phyloP scores from a whole-genome alignment of 352 stramenopile species.

The Globisporangium polare region DNA sequence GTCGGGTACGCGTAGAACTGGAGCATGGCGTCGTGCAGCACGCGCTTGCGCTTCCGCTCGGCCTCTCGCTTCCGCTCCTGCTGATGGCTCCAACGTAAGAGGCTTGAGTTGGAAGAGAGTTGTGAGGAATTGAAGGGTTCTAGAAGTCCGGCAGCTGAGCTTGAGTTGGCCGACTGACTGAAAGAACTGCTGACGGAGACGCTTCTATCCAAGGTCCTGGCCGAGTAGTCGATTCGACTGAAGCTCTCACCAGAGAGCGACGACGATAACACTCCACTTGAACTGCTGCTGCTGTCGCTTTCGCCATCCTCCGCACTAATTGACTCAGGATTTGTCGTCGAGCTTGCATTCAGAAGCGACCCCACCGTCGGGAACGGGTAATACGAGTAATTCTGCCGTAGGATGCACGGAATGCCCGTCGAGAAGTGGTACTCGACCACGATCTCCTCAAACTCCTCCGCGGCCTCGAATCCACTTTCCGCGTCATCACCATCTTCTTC shows the following conservation, averaged over 20 bases:
- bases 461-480: conserved; percentile 18
- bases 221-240: too few relatives aligned
- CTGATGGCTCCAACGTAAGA: not conserved
- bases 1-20: conserved; percentile 48
- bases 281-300: not conserved
- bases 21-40: conserved; percentile 28
- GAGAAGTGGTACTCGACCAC: conserved; percentile 53
- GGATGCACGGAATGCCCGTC: conserved; percentile 45
- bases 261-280: not conserved
- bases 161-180: not conserved
- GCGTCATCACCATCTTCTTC: conserved; percentile 4
- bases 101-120: not conserved
- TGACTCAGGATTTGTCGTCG: not conserved
- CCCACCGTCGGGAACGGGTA: conserved; percentile 28
- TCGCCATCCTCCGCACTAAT: not conserved
- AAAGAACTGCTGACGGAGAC: not conserved
- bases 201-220: not conserved
- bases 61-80: not conserved
- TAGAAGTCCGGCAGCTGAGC: not conserved
- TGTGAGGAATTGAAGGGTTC: not conserved
- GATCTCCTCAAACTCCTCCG: conserved; percentile 28
- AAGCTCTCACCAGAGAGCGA: too few relatives aligned
- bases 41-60: conserved; percentile 9
- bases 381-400: conserved; percentile 22
- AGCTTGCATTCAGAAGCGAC: conserved; percentile 22